These are phyloP conservation scores for Hypoxylon sp. DNA, from an alignment of 2,329 filamentous ascomycete genomes.

Conservation along the genomic window DNA sequence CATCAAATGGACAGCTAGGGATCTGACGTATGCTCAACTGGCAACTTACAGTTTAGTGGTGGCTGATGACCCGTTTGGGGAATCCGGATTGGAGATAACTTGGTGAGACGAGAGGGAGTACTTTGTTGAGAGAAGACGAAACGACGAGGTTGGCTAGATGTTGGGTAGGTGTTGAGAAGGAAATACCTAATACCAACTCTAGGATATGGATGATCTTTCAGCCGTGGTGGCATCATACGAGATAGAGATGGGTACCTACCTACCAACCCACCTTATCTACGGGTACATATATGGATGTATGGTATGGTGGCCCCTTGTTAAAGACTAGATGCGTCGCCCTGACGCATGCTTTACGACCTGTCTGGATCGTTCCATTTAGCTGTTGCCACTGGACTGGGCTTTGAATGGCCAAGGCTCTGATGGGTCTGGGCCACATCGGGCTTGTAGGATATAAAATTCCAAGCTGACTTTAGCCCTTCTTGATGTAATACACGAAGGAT, in stretches of 20 bases:
- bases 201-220: constrained; percentile 23
- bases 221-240: constrained; percentile 30
- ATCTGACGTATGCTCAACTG: constrained; percentile 15
- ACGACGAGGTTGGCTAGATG: background rate
- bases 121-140: constrained; percentile 13
- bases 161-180: constrained; percentile 7
- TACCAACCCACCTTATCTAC: background rate
- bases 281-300: too few species aligned
- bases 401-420: constrained; percentile 23
- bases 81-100: constrained; percentile 5
- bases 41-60: constrained; percentile 28
- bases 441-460: constrained; percentile 13
- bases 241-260: constrained; percentile 13
- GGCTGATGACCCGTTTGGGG: constrained; percentile 17
- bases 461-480: constrained; percentile 15
- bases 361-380: constrained; percentile 35
- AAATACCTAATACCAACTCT: constrained; percentile 15
- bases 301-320: constrained; percentile 26
- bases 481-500: background rate
- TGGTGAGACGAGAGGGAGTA: background rate
- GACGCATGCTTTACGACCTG: constrained; percentile 41
- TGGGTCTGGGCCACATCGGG: background rate
- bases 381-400: constrained; percentile 34
- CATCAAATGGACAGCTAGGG: constrained; percentile 12
- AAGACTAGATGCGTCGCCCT: constrained; percentile 34